Evolutionary conservation across 352 stramenopile species (phyloP).

Genomic region (Globisporangium megalacanthum): DNA sequence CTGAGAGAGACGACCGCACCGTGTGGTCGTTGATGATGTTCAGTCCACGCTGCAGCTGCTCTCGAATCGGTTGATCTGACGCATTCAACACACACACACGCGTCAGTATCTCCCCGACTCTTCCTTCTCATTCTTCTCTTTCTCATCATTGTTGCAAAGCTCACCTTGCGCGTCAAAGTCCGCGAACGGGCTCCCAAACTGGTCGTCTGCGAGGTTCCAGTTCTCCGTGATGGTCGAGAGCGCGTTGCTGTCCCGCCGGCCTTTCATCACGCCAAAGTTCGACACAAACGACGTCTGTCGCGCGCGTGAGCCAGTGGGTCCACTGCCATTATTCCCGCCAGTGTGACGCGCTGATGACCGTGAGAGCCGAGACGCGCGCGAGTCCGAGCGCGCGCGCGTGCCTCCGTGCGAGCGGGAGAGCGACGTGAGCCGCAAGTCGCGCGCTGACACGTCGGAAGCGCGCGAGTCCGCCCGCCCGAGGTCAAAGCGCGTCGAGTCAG

Average conservation of each 20-base stretch:
- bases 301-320: slow-evolving; percentile 11
- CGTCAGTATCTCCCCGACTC: neutral
- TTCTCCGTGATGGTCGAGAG: slow-evolving; percentile 86
- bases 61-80: slow-evolving; percentile 73
- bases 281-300: slow-evolving; percentile 71
- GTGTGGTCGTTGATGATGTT: slow-evolving; percentile 87
- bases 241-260: slow-evolving; percentile 56
- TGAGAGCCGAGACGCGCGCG: slow-evolving; percentile 55
- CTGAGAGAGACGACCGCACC: slow-evolving; percentile 19
- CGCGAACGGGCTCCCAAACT: slow-evolving; percentile 69
- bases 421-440: slow-evolving; percentile 58
- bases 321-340: slow-evolving; percentile 9
- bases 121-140: neutral
- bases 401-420: slow-evolving; percentile 27
- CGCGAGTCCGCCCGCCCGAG: slow-evolving; percentile 77
- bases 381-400: slow-evolving; percentile 52
- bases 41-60: slow-evolving; percentile 72
- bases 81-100: neutral
- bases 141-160: neutral
- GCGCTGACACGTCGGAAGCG: slow-evolving; percentile 65
- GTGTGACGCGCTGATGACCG: slow-evolving; percentile 35
- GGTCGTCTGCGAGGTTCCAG: slow-evolving; percentile 76
- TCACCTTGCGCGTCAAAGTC: slow-evolving; percentile 78
- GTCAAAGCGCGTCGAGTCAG: slow-evolving; percentile 83
- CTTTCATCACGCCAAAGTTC: slow-evolving; percentile 68